Conservation (phyloP, 768 basidiomycete species). For the Kwoniella dejecticola region DNA sequence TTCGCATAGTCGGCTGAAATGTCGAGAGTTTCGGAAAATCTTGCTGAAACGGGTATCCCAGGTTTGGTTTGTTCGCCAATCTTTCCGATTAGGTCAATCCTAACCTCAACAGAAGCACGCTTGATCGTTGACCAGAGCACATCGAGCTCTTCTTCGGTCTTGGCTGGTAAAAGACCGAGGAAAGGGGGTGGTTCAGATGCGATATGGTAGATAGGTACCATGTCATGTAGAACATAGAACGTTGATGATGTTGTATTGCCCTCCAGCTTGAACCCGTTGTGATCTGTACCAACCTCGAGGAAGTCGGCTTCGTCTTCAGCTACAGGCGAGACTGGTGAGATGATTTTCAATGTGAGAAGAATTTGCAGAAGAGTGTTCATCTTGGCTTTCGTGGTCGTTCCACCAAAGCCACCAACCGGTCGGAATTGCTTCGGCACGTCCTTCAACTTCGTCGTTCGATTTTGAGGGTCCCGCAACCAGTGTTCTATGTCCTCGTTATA, state of each 20-base stretch:
- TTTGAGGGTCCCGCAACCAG: constrained; percentile 61
- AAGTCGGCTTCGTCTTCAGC: constrained; percentile 59
- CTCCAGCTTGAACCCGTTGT: constrained; percentile 21
- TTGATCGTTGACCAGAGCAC: constrained; percentile 26
- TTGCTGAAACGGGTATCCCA: constrained; percentile 9
- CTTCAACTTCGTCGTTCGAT: constrained; percentile 61
- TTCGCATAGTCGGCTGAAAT: constrained; percentile 6
- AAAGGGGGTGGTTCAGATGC: constrained; percentile 62
- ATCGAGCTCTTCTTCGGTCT: constrained; percentile 44
- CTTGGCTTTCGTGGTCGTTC: constrained; percentile 64
- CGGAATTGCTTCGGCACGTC: constrained; percentile 63
- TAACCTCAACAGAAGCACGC: constrained; percentile 21
- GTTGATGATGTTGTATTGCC: constrained; percentile 9
- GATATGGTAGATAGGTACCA: constrained; percentile 67
- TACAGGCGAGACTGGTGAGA: constrained; percentile 63
- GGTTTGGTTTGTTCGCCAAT: constrained; percentile 7
- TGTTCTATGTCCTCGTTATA: constrained; percentile 65
- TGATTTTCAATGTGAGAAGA: constrained; percentile 64
- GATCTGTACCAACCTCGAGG: constrained; percentile 40
- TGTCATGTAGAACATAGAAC: constrained; percentile 65
- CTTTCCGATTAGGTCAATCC: constrained; percentile 8
- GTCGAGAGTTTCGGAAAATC: constrained; percentile 3
- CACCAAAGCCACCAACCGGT: constrained; percentile 63
- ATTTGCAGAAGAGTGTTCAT: constrained; percentile 67
- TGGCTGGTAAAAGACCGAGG: constrained; percentile 61